Conservation (phyloP, 495 filamentous ascomycete species). For the Penicillium steckii region DNA sequence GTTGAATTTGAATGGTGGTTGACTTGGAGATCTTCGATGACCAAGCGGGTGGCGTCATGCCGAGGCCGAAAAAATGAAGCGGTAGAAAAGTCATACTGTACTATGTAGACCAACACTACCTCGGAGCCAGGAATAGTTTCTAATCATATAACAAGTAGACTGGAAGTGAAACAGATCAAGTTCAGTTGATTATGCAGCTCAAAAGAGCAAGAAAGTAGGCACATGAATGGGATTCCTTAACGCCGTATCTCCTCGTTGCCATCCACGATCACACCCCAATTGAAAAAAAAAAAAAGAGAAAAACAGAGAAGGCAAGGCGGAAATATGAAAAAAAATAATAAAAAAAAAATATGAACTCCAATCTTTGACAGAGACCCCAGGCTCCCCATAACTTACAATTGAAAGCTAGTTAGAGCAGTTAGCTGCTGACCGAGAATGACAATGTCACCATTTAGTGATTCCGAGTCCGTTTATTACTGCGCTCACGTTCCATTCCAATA, state of each 20-base stretch:
- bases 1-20: too few species aligned
- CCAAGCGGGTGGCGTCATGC: constrained; percentile 7
- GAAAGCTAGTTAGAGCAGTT: background rate
- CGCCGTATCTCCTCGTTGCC: background rate
- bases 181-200: constrained; percentile 1
- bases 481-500: constrained; percentile 24
- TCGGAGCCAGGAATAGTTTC: background rate
- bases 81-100: background rate
- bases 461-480: constrained; percentile 27
- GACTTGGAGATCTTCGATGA: background rate
- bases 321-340: background rate
- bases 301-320: too few species aligned
- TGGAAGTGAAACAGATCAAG: background rate
- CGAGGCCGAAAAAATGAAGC: constrained; percentile 1
- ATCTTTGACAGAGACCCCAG: background rate
- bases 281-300: background rate
- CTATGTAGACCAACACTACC: background rate
- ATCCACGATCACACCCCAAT: background rate
- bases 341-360: background rate
- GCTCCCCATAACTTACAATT: constrained; percentile 1
- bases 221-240: background rate
- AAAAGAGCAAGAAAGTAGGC: background rate
- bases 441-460: constrained; percentile 13
- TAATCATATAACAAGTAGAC: background rate
- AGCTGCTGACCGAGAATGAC: background rate